These are phyloP conservation scores for Leptographium wingfieldii DNA, from an alignment of 2,329 filamentous ascomycete genomes.

Conservation along the genomic window DNA sequence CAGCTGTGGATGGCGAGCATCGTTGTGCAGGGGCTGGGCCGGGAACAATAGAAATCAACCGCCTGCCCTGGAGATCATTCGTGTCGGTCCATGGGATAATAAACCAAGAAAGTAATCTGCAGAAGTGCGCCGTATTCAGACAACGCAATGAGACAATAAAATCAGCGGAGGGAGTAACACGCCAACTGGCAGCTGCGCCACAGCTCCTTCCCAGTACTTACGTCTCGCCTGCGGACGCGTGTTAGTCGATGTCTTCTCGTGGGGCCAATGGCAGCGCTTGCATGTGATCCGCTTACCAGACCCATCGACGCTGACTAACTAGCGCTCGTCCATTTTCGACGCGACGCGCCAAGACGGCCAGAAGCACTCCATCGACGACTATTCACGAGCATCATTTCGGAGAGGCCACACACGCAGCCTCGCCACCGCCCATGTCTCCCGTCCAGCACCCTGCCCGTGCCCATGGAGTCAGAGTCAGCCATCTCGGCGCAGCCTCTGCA, in stretches of 20 bases:
- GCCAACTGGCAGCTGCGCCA: too few relatives aligned
- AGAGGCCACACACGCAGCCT: background rate
- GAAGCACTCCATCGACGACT: background rate
- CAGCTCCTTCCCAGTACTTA: too few relatives aligned
- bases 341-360: background rate
- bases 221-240: too few relatives aligned
- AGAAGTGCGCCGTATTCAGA: background rate
- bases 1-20: slow-evolving; percentile 4
- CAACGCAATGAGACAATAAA: background rate
- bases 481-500: slow-evolving; percentile 50
- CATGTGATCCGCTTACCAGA: background rate
- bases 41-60: background rate
- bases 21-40: background rate
- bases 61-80: background rate
- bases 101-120: background rate
- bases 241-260: too few relatives aligned
- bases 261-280: background rate
- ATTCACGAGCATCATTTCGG: background rate
- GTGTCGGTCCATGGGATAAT: background rate
- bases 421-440: slow-evolving; percentile 7
- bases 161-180: background rate
- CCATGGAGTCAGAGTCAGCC: slow-evolving; percentile 15
- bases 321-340: background rate
- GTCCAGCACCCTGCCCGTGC: background rate
- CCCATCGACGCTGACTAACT: background rate